Conservation (phyloP, 805 yeast species). For the Lipomyces anomalus region DNA sequence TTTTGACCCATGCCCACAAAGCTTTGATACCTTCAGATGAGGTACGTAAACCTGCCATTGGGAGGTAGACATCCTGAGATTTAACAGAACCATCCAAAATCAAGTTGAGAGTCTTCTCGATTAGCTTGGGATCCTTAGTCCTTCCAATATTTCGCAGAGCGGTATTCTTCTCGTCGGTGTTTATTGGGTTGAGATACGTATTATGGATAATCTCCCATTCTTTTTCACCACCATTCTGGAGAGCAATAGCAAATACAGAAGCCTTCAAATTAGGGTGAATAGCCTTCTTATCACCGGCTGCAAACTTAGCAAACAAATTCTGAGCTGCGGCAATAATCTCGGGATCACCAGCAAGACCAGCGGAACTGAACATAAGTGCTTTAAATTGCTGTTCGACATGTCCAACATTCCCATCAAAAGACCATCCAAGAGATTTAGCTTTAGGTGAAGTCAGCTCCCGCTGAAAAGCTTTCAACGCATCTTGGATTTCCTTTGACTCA, state of each 20-base stretch:
- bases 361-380: slow-evolving; percentile 44
- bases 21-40: slow-evolving; percentile 61
- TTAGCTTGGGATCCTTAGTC: slow-evolving; percentile 47
- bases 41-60: slow-evolving; percentile 66
- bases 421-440: slow-evolving; percentile 58
- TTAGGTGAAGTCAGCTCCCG: slow-evolving; percentile 52
- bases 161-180: slow-evolving; percentile 60
- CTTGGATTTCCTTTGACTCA: slow-evolving; percentile 39
- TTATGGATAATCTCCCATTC: slow-evolving; percentile 58
- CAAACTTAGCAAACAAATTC: slow-evolving; percentile 46
- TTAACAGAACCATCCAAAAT: slow-evolving; percentile 56
- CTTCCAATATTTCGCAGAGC: slow-evolving; percentile 68
- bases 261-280: slow-evolving; percentile 70
- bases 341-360: slow-evolving; percentile 33
- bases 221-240: slow-evolving; percentile 54
- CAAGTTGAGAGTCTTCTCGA: slow-evolving; percentile 51
- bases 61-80: slow-evolving; percentile 67
- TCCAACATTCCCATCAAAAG: slow-evolving; percentile 51
- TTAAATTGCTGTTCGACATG: slow-evolving; percentile 61
- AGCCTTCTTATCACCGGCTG: slow-evolving; percentile 59
- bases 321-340: slow-evolving; percentile 34
- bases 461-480: slow-evolving; percentile 42
- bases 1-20: slow-evolving; percentile 64
- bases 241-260: slow-evolving; percentile 59
- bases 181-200: slow-evolving; percentile 55